A percentile compares a stretch with the other conserved stretches of the same genome.
phyloP scores from a whole-genome alignment of 768 basidiomycete genomes.

The Neoboletus magnificus region DNA sequence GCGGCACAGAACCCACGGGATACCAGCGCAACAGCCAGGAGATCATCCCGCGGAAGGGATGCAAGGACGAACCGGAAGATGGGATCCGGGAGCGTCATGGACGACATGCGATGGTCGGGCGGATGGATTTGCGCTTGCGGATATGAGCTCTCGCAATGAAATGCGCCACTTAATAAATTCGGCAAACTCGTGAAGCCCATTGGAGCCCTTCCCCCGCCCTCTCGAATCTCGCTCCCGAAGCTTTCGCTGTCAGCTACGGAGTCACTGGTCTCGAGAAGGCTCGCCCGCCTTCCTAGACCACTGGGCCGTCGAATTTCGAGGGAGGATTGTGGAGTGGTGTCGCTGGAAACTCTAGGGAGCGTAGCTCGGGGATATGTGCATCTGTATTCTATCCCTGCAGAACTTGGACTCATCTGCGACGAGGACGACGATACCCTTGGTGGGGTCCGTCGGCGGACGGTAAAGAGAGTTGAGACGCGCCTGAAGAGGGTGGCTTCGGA shows the following conservation, averaged over 20 bases:
- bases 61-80: constrained; percentile 21
- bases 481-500: constrained; percentile 28
- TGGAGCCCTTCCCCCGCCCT: neutral
- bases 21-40: constrained; percentile 21
- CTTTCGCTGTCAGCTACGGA: constrained; percentile 11
- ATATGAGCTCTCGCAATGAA: neutral
- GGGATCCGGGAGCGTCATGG: constrained; percentile 14
- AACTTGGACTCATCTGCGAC: neutral
- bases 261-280: constrained; percentile 18
- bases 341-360: constrained; percentile 24
- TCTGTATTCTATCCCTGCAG: constrained; percentile 17
- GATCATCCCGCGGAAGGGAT: constrained; percentile 17
- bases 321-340: constrained; percentile 21
- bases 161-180: constrained; percentile 15
- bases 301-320: constrained; percentile 34
- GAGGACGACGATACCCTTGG: constrained; percentile 10
- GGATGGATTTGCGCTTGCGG: neutral
- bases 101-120: neutral
- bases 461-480: constrained; percentile 29
- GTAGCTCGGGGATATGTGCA: constrained; percentile 7
- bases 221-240: neutral
- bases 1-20: constrained; percentile 21
- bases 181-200: constrained; percentile 18
- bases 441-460: constrained; percentile 19
- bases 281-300: constrained; percentile 31